Evolutionary conservation across 2,329 filamentous ascomycete genomes (phyloP).

Genomic region (Hypoxylon sp.): DNA sequence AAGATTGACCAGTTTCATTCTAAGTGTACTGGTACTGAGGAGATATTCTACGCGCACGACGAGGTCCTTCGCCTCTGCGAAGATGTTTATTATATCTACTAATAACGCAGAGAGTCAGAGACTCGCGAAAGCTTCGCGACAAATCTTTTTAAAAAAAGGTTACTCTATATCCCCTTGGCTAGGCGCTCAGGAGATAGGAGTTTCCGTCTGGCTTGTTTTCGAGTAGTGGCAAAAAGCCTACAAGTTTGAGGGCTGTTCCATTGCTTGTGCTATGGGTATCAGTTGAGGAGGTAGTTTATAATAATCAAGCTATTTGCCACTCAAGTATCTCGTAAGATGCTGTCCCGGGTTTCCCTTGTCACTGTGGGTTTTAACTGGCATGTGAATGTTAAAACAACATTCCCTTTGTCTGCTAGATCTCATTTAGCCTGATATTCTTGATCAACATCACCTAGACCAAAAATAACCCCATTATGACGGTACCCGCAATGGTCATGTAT

Average conservation of each 20-base stretch:
- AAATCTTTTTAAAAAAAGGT: too few relatives aligned
- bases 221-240: too few relatives aligned
- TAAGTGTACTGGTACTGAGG: background rate
- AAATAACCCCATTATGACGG: background rate
- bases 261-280: background rate
- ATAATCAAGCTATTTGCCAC: background rate
- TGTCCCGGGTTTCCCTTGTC: background rate
- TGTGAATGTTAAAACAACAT: background rate
- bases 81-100: background rate
- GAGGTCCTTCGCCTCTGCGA: background rate
- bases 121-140: background rate
- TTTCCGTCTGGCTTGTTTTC: background rate
- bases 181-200: background rate
- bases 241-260: background rate
- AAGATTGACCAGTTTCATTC: background rate
- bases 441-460: background rate
- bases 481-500: background rate
- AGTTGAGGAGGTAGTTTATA: background rate
- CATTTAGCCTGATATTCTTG: background rate
- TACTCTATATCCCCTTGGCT: too few relatives aligned
- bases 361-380: background rate
- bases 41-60: background rate
- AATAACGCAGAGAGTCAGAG: background rate
- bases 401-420: background rate
- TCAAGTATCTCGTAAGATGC: background rate